Percentiles rank a stretch among this genome's conserved stretches.
Evolutionary conservation across 2,329 filamentous ascomycete genomes (phyloP).

Genomic region (Huntiella savannae): DNA sequence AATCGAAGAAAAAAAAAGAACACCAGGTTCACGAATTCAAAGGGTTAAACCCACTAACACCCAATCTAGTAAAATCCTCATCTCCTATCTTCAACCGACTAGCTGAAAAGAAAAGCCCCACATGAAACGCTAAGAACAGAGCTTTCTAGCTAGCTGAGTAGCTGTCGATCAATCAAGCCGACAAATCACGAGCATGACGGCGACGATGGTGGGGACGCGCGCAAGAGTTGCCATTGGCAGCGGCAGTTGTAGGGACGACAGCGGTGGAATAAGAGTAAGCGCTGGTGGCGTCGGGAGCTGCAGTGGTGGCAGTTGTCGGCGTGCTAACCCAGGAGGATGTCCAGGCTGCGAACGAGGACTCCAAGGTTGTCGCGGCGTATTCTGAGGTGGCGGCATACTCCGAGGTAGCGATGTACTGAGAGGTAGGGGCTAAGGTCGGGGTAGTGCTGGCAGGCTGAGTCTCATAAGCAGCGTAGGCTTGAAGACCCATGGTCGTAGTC

Average conservation of each 20-base stretch:
- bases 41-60: not conserved
- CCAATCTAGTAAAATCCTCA: not conserved
- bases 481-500: conserved; percentile 13
- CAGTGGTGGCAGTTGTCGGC: not conserved
- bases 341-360: not conserved
- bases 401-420: no score
- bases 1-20: not conserved
- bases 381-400: not conserved
- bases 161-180: not conserved
- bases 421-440: not conserved
- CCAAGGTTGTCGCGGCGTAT: not conserved
- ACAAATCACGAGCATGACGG: conserved; percentile 1
- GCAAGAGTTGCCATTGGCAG: not conserved
- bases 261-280: not conserved
- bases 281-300: not conserved
- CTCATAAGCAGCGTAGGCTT: no score
- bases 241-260: not conserved
- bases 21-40: not conserved
- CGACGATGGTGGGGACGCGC: not conserved
- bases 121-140: not conserved
- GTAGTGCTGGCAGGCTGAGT: not conserved
- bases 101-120: not conserved
- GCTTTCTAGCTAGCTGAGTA: not conserved
- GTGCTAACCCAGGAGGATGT: not conserved
- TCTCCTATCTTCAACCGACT: not conserved